Evolutionary conservation across 2,329 filamentous ascomycete genomes (phyloP), one percentile per base, ranked within the genome.

Genomic region (Hypocreales sp.): DNA sequence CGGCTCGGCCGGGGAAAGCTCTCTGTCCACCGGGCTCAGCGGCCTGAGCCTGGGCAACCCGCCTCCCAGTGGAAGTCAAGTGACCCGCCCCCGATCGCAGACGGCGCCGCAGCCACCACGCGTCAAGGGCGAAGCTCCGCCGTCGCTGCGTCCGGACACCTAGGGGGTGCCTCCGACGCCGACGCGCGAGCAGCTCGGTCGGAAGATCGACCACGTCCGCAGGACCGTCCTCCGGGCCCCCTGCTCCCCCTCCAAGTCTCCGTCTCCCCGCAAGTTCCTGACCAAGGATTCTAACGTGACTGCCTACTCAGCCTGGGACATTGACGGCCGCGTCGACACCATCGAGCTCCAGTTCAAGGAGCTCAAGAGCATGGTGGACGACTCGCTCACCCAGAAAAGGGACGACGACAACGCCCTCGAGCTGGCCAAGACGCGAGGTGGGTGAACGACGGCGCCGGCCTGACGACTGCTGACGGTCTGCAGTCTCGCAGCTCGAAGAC

Each of bases 301-400:
- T 41, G 52, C 48, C 19, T 69, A 60, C 53, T 36, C 67, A 81
- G 79, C 68, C 43, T 87, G 78, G 67, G 83, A 94, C 48, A 72
- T 84, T 38, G 76, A 84, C 40, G 70, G 70, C 34, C 72, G 77
- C 37, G 67, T 94, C 39, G 73, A 75, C 35, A 67, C 73, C 33
- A 76, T 94, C 55, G 81, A 92, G 41, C 60, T 63, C 12, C 65
- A 87, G 42, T 83, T 83, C 45, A 64, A 67, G 25, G 61, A 67
- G 32, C 61, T 95, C 35, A 77, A 78, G 43, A 65, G 76, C 31
- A 75, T 79, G 36, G 72, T 94, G 45, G 72, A 72, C 32, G 65
- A 66, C 18, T 74, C 79, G 14, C 64, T 77, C 8, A 67, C 65
- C 22, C 74, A 82, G 29, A 74, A 71, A 40, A 75, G 68, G 31